phyloP scores from a whole-genome alignment of 768 basidiomycete genomes.

The Lactarius evosmus region DNA sequence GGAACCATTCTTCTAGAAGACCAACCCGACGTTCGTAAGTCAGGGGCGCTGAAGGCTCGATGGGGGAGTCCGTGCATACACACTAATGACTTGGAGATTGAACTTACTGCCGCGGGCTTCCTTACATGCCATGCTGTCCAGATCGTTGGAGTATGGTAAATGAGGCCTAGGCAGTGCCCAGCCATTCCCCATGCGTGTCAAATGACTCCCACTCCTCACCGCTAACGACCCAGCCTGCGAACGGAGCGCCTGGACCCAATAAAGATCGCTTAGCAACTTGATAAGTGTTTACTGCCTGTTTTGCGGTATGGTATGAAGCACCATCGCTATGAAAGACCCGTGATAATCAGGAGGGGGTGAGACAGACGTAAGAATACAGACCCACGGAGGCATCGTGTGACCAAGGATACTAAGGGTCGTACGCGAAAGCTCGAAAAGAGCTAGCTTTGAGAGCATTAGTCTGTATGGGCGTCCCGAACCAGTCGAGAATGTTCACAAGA shows the following conservation, averaged over 20 bases:
- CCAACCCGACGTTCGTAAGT: conserved; percentile 1
- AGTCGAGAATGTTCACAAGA: not conserved
- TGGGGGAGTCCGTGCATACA: not conserved
- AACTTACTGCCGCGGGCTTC: not conserved
- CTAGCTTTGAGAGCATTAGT: conserved; percentile 50
- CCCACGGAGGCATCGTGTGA: conserved; percentile 21
- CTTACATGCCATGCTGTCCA: not conserved
- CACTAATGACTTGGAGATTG: not conserved
- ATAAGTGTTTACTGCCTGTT: conserved; percentile 44
- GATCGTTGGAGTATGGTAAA: not conserved
- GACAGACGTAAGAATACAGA: conserved; percentile 5
- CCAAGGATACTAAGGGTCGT: conserved; percentile 29
- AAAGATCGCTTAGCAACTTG: conserved; percentile 51
- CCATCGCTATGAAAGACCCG: conserved; percentile 18
- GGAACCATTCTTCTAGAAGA: conserved; percentile 6
- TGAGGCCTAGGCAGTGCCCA: not conserved
- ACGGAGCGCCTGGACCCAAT: conserved; percentile 43
- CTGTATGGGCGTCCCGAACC: conserved; percentile 33
- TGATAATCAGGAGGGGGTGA: not conserved
- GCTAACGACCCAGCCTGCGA: conserved; percentile 61
- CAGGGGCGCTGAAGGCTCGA: not conserved
- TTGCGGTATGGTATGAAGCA: conserved; percentile 46
- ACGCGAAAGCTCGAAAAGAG: conserved; percentile 50
- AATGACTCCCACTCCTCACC: conserved; percentile 56
- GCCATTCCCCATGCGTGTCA: conserved; percentile 25